Conservation (phyloP, 163 green algal genomes). For the Scenedesmus sp. region DNA sequence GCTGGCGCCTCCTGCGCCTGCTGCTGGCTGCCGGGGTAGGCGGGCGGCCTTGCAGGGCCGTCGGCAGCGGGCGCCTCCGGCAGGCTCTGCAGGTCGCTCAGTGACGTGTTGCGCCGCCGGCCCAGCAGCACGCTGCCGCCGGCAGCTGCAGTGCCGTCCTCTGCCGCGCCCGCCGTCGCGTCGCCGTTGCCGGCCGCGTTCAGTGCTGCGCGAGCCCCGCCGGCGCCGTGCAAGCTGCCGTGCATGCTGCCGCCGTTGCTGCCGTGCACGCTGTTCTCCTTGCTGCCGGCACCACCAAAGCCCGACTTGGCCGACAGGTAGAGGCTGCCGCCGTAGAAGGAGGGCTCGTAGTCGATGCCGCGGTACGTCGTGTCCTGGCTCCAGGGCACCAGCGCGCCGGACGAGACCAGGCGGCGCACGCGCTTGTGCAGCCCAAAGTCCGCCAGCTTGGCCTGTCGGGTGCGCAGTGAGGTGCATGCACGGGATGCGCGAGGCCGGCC, state of each 20-base stretch:
- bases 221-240: slow-evolving; percentile 22
- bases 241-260: slow-evolving; percentile 15
- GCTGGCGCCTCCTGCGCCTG: not conserved
- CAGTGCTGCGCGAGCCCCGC: not conserved
- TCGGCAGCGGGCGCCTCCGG: not conserved
- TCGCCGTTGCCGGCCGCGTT: not conserved
- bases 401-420: slow-evolving; percentile 32
- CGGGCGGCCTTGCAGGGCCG: not conserved
- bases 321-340: slow-evolving; percentile 51
- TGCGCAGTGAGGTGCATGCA: too few relatives aligned
- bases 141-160: not conserved
- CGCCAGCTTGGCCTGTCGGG: slow-evolving; percentile 70
- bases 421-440: slow-evolving; percentile 82
- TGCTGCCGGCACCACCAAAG: not conserved
- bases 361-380: slow-evolving; percentile 50
- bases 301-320: slow-evolving; percentile 30
- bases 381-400: slow-evolving; percentile 30
- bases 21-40: not conserved
- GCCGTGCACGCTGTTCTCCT: slow-evolving; percentile 23
- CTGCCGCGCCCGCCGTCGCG: not conserved
- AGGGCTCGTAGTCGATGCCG: slow-evolving; percentile 37
- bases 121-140: not conserved
- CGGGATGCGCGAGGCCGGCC: not conserved
- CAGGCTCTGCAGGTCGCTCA: not conserved
- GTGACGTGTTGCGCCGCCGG: not conserved